Base-by-base conservation (phyloP, 805 yeast genomes). In the Kuraishia floccosa region DNA sequence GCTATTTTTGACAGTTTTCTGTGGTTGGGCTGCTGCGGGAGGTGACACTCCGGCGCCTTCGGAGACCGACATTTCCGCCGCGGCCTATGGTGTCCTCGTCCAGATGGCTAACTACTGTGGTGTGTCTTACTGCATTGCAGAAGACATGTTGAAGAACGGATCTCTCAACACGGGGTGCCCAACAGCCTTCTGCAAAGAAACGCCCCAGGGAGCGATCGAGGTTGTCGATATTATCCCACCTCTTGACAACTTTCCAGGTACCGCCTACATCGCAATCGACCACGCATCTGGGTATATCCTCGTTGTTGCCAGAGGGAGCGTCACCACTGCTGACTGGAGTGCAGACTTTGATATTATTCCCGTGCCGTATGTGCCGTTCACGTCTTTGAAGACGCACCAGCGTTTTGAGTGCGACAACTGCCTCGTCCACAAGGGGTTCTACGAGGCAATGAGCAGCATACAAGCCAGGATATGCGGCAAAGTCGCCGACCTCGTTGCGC, bases 381-480 rank as follows among this genome's bases (percentile, higher is more conserved):
- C 36, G 17, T 39, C 41, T 17, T 33, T 36, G 21, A 41, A 20
- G 27, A 35, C 37, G 53, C 41, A 4, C n/a, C 6, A 27, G 33
- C 30, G 35, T 28, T 46, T 21, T 35, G 35, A 28, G 6, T 78
- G 87, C 49, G 43, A 49, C 9, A 58, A 54, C 9, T 78, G 87
- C 46, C 49, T 42, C 15, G 73, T 76, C 10, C 93, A 82, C 53
- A 50, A 63, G 31, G 94, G 94, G 0, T 76, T 79, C 44, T 62
- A 65, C 31, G 44, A 56, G 12, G 67, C 71, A 13, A 50, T 68
- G 25, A 50, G 54, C 31, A 56, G 55, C 10, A 60, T 71, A 36
- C 56, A 63, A 29, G 51, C 45, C 2, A 41, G 50, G 8, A 56
- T 66, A 21, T 45, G 68, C 22, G 39, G 52, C 7, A 50, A 44